Conservation (phyloP, 2,329 filamentous ascomycete species). For the Bipolaris bicolor region DNA sequence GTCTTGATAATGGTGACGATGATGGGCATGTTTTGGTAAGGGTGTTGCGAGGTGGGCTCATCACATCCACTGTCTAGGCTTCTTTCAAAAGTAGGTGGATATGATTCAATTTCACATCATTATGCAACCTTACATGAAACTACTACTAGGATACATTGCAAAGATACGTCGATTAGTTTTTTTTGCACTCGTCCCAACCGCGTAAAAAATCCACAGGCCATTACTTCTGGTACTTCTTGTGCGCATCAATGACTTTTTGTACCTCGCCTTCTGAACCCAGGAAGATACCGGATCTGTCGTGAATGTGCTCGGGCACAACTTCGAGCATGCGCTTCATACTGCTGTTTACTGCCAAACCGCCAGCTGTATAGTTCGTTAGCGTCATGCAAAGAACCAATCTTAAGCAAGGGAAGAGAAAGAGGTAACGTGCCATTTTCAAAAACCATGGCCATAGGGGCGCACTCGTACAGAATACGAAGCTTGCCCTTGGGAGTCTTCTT, state of each 20-base stretch:
- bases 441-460: conserved; percentile 97
- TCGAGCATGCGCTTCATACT: conserved; percentile 90
- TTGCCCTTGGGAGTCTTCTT: conserved; percentile 99
- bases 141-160: conserved; percentile 1
- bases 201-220: neutral
- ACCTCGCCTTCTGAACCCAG: conserved; percentile 94
- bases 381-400: neutral
- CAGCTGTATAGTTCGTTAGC: conserved; percentile 62
- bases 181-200: neutral
- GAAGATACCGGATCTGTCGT: conserved; percentile 95
- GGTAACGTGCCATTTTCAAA: conserved; percentile 89
- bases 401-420: neutral
- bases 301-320: conserved; percentile 88
- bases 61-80: too few species aligned
- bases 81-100: too few species aligned
- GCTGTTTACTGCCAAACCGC: conserved; percentile 89
- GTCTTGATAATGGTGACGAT: neutral
- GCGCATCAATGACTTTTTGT: conserved; percentile 88
- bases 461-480: conserved; percentile 96
- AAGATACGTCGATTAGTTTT: neutral
- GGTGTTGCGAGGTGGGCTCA: neutral
- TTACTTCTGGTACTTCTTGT: conserved; percentile 63
- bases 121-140: too few species aligned
- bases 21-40: neutral
- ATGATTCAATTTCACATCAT: too few species aligned